Evolutionary conservation across 1,284 basidiomycete species (phyloP).

Genomic region (Anthracocystis setariae): DNA sequence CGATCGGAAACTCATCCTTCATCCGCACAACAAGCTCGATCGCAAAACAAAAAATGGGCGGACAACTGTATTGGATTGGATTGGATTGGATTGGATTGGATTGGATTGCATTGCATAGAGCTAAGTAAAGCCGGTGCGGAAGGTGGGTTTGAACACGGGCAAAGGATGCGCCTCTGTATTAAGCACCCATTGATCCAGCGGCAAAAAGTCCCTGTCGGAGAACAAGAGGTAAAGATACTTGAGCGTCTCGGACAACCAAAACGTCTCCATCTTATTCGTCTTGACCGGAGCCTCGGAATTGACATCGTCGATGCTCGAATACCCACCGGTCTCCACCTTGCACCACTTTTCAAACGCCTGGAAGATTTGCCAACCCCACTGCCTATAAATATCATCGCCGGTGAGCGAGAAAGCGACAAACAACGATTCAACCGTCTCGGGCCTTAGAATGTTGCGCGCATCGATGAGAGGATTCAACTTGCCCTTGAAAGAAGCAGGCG

Average conservation of each 20-base stretch:
- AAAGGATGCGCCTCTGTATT: constrained; percentile 75
- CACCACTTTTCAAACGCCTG: constrained; percentile 87
- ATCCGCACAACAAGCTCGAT: no score
- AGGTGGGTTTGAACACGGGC: constrained; percentile 60
- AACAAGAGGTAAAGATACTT: constrained; percentile 95
- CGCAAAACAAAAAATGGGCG: no score
- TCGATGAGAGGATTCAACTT: constrained; percentile 74
- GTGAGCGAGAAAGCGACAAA: constrained; percentile 87
- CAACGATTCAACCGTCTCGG: constrained; percentile 92
- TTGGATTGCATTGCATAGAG: background rate
- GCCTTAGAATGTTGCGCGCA: constrained; percentile 86
- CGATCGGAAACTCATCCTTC: no score
- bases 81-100: no score
- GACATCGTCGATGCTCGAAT: constrained; percentile 85
- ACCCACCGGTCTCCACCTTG: constrained; percentile 79
- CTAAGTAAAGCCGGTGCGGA: constrained; percentile 33
- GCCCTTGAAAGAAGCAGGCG: constrained; percentile 30
- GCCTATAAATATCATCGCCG: constrained; percentile 82
- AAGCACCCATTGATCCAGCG: constrained; percentile 80
- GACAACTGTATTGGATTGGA: no score
- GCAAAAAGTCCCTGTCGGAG: constrained; percentile 75
- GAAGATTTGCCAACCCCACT: constrained; percentile 90
- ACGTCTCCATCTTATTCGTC: constrained; percentile 92
- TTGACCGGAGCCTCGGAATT: constrained; percentile 71
- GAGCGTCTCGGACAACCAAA: constrained; percentile 80